Base-by-base conservation (phyloP, 768 basidiomycete species). In the Rhizopogon roseolus region DNA sequence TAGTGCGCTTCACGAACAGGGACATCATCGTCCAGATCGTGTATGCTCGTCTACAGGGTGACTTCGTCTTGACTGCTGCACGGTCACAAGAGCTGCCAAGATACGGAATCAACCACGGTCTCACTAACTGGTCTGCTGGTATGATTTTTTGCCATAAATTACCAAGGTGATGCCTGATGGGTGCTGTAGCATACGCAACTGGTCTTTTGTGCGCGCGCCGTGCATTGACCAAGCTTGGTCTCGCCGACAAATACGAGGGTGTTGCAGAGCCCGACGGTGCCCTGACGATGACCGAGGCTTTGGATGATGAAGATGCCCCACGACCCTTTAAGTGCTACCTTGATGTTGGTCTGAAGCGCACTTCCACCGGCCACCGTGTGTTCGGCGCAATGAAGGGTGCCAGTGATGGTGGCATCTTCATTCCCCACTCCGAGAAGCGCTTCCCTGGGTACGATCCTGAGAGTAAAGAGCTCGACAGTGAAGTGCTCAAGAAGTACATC, bases 331-430 rank as follows among this genome's bases (percentile, higher is more conserved):
- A 98, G 76, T 85, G 82, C 67, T 99, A 90, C 81, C 93, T 99
- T 65, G 97, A 98, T 70, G 96, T 97, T 71, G 97, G 97, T 74
- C 82, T 99, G 66, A 93, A 86, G 75, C 92, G 95, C 65, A 99
- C 97, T 41, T 95, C 96, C 51, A 98, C 97, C 46, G 97, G 97
- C 66, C 87, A 91, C 59, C 93, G 97, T 70, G 84, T 99, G 42
- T 99, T 99, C 67, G 97, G 93, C 73, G 97, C 96, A 55, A 83
- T 98, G 82, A 98, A 99, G 80, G 97, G 97, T 68, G 97, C 97
- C 14, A 88, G 86, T 49, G 97, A 99, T 66, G 97, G 97, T 67
- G 97, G 97, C 59, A 86, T 99, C 74, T 95, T 84, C 79, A 91
- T 99, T 62, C 97, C 97, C 63, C 97, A 99, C 78, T 93, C 88